Evolutionary conservation across 495 filamentous ascomycete genomes (phyloP).

Genomic region (Hypoxylon fragiforme): DNA sequence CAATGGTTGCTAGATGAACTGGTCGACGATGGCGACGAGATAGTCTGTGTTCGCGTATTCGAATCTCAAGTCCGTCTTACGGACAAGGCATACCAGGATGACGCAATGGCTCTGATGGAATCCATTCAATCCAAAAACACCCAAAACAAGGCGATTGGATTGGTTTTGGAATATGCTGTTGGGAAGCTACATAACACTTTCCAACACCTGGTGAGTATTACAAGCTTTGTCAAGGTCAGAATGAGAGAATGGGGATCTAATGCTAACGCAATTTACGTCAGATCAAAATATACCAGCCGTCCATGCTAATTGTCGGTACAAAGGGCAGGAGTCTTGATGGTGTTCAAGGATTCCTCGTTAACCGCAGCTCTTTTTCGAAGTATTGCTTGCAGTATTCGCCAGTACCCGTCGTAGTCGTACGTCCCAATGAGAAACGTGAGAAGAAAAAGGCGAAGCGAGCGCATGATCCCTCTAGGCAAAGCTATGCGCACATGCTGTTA

Average conservation of each 20-base stretch:
- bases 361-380: slow-evolving; percentile 85
- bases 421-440: slow-evolving; percentile 83
- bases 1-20: slow-evolving; percentile 94
- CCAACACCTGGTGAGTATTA: slow-evolving; percentile 77
- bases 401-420: slow-evolving; percentile 94
- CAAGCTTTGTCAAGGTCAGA: background rate
- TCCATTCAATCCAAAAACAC: slow-evolving; percentile 84
- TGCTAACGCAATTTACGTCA: slow-evolving; percentile 39
- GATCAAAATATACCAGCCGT: slow-evolving; percentile 94
- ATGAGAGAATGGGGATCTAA: background rate
- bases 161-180: slow-evolving; percentile 86
- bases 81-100: slow-evolving; percentile 77
- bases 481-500: slow-evolving; percentile 79
- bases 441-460: slow-evolving; percentile 91
- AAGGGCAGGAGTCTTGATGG: slow-evolving; percentile 84
- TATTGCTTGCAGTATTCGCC: slow-evolving; percentile 96
- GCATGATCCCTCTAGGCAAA: slow-evolving; percentile 74
- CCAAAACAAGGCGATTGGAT: slow-evolving; percentile 79
- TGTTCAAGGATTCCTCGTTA: slow-evolving; percentile 83
- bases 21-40: slow-evolving; percentile 95
- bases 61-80: slow-evolving; percentile 80
- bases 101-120: slow-evolving; percentile 75
- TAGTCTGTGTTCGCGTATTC: slow-evolving; percentile 89
- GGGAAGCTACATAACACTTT: slow-evolving; percentile 93
- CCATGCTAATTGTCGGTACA: slow-evolving; percentile 93